Percentiles rank a stretch among this genome's conserved stretches.
Evolutionary conservation across 768 basidiomycete genomes (phyloP).

Genomic region (Udeniomyces megalosporus): DNA sequence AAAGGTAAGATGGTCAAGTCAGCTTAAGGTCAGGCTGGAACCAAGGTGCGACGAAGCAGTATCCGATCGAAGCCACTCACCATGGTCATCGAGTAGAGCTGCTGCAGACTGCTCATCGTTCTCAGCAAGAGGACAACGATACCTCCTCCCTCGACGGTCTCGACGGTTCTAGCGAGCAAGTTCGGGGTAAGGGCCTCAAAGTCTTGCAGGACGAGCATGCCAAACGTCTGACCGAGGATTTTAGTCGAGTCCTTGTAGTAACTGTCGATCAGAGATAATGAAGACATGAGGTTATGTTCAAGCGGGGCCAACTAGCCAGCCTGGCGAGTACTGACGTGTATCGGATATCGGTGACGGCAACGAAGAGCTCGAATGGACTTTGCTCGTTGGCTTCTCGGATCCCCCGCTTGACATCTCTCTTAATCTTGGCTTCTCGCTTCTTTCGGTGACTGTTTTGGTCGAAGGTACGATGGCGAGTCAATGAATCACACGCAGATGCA

Average conservation of each 20-base stretch:
- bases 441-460: slow-evolving; percentile 86
- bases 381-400: slow-evolving; percentile 88
- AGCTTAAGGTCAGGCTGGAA: background rate
- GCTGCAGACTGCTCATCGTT: slow-evolving; percentile 82
- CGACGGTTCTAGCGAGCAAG: slow-evolving; percentile 85
- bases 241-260: slow-evolving; percentile 97
- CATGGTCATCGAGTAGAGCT: slow-evolving; percentile 82
- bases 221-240: slow-evolving; percentile 91
- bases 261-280: slow-evolving; percentile 27
- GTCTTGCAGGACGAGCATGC: slow-evolving; percentile 92
- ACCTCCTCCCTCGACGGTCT: slow-evolving; percentile 88
- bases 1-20: background rate
- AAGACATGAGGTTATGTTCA: background rate
- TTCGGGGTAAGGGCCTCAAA: slow-evolving; percentile 98
- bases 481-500: background rate
- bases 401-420: slow-evolving; percentile 86
- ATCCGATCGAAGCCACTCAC: slow-evolving; percentile 24
- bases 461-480: background rate
- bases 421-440: slow-evolving; percentile 91
- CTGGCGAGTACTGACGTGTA: slow-evolving; percentile 53
- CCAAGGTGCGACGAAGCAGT: background rate
- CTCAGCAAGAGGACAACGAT: slow-evolving; percentile 71
- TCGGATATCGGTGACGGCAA: slow-evolving; percentile 95
- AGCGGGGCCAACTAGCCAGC: too few species aligned
- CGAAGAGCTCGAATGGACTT: slow-evolving; percentile 94